phyloP scores from a whole-genome alignment of 2,329 filamentous ascomycete species.

The Epichloe gansuensis region DNA sequence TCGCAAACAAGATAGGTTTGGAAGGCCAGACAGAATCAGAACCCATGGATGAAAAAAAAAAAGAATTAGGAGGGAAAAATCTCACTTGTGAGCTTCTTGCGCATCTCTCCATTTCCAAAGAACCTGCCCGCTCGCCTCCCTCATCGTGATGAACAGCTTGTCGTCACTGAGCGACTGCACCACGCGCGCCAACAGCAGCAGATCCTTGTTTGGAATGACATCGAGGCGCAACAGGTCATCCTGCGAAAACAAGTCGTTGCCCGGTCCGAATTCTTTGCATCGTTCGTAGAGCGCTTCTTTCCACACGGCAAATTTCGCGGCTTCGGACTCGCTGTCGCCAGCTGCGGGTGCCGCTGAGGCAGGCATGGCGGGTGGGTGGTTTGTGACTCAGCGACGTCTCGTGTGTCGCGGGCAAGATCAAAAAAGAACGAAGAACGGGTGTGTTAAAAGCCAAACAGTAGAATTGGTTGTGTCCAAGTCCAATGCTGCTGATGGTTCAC shows the following conservation, averaged over 20 bases:
- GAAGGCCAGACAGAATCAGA: too few relatives aligned
- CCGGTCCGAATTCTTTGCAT: constrained; percentile 35
- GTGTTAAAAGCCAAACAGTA: not conserved
- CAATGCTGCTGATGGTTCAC: not conserved
- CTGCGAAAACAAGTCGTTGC: constrained; percentile 41
- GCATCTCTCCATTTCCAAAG: constrained; percentile 45
- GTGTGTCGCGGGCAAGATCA: not conserved
- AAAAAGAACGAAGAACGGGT: not conserved
- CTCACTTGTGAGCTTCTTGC: constrained; percentile 50
- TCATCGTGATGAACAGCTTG: constrained; percentile 40
- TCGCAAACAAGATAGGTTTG: too few relatives aligned
- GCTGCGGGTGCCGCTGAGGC: constrained; percentile 13
- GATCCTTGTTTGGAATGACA: constrained; percentile 43
- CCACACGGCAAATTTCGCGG: constrained; percentile 34
- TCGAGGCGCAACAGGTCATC: constrained; percentile 43
- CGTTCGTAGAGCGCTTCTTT: constrained; percentile 46
- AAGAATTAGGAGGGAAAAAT: not conserved
- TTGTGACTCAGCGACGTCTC: not conserved
- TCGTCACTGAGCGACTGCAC: constrained; percentile 47
- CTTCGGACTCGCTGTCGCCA: constrained; percentile 19
- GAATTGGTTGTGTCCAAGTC: not conserved
- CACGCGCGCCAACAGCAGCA: constrained; percentile 40
- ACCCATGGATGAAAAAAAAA: too few relatives aligned
- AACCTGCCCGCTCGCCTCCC: constrained; percentile 26
- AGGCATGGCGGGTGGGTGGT: constrained; percentile 13